Percentiles rank a stretch among this genome's conserved stretches.
Evolutionary conservation across 225 moss, liverwort and hornwort genomes (phyloP).

Genomic region (Thuidium tamariscinum): DNA sequence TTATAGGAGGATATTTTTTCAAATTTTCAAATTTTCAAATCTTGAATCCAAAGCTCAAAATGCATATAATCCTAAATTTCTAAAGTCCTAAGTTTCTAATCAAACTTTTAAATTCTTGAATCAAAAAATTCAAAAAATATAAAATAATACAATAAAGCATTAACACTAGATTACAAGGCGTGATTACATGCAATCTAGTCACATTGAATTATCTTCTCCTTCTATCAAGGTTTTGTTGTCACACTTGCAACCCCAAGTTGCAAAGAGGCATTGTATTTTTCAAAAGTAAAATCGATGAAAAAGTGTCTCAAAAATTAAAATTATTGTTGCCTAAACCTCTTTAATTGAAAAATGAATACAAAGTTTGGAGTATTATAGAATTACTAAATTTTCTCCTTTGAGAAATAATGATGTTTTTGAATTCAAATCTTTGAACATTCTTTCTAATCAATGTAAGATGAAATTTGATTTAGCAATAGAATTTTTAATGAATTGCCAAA

Average conservation of each 20-base stretch:
- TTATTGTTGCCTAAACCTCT: neutral
- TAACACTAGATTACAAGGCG: too few relatives aligned
- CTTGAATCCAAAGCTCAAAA: too few relatives aligned
- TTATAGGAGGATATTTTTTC: too few relatives aligned
- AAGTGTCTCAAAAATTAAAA: too few relatives aligned
- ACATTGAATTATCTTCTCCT: neutral
- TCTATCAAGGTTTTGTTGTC: neutral
- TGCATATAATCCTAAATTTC: too few relatives aligned
- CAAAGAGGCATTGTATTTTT: neutral
- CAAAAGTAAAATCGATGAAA: fast-evolving
- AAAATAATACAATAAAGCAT: too few relatives aligned
- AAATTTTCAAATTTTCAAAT: too few relatives aligned
- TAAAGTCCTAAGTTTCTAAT: too few relatives aligned
- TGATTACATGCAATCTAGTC: neutral
- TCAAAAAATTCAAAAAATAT: too few relatives aligned
- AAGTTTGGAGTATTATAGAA: neutral
- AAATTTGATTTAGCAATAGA: too few relatives aligned
- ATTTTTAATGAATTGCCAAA: neutral
- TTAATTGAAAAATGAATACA: neutral
- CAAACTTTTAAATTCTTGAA: too few relatives aligned
- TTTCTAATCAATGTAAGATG: neutral
- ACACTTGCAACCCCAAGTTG: neutral
- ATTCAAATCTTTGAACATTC: neutral
- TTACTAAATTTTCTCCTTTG: neutral
- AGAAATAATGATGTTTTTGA: neutral